Base-by-base conservation (phyloP, 73 alveolate genomes). In the Paraurostyla sp. region DNA sequence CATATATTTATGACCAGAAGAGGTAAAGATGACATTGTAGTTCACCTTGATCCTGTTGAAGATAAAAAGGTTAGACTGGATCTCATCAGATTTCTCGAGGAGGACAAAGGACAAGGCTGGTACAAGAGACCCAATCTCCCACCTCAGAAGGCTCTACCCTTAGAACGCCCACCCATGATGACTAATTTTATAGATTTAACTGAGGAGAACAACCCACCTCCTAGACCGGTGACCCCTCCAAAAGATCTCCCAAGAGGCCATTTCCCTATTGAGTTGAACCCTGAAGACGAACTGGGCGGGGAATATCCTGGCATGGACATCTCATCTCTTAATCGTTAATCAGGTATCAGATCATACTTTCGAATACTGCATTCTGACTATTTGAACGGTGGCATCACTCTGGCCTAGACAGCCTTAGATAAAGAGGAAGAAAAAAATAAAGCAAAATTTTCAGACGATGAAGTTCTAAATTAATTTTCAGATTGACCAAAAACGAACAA, bases 211-310 rank as follows among this genome's bases (percentile, higher is more conserved):
- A n/a, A n/a, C n/a, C n/a, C n/a, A n/a, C n/a, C n/a, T n/a, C n/a
- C n/a, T n/a, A n/a, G n/a, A n/a, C n/a, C n/a, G n/a, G n/a, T n/a
- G n/a, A n/a, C n/a, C n/a, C n/a, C n/a, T n/a, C n/a, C n/a, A n/a
- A n/a, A n/a, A n/a, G n/a, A n/a, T n/a, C n/a, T n/a, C n/a, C n/a
- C n/a, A n/a, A n/a, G n/a, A n/a, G n/a, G n/a, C n/a, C n/a, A n/a
- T 45, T 73, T 29, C 87, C 87, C 7, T 43, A 50, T 29, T 38
- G 48, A n/a, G 30, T 73, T 20, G 58, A 27, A 73, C 33, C 71
- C 41, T 11, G 73, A 73, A 7, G 87, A 73, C 56, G 87, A 73
- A 36, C 27, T 45, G 23, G 87, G 87, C n/a, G 82, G 82, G 32
- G 87, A 73, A 30, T 73, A 73, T 25, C 43, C 43, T 13, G 87